phyloP scores from a whole-genome alignment of 768 basidiomycete species.

The Pilatotrama ljubarskyi region DNA sequence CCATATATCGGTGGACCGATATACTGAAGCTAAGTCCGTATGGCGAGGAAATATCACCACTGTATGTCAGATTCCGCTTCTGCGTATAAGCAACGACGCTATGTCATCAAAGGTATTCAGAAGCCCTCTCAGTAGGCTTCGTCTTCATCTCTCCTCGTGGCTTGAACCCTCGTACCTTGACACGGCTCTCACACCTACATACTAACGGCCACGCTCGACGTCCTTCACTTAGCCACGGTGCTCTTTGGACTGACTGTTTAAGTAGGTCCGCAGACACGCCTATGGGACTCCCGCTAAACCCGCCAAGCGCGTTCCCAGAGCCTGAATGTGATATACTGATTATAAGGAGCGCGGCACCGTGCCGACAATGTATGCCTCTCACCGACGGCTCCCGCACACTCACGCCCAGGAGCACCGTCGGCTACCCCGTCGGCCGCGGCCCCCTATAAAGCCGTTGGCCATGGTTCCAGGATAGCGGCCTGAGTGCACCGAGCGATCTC shows the following conservation, averaged over 20 bases:
- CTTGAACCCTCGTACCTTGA: too few species aligned
- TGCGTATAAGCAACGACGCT: not conserved
- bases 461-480: slow-evolving; percentile 13
- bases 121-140: not conserved
- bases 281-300: not conserved
- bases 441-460: not conserved
- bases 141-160: too few species aligned
- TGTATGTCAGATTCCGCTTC: not conserved
- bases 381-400: not conserved
- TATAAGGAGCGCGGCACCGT: not conserved
- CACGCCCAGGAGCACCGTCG: slow-evolving; percentile 8
- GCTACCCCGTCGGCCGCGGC: not conserved
- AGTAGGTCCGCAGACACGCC: not conserved
- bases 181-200: not conserved
- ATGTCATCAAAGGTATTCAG: not conserved
- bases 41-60: too few species aligned
- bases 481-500: not conserved
- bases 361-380: slow-evolving; percentile 9
- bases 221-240: not conserved
- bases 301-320: slow-evolving; percentile 4
- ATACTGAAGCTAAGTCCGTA: too few species aligned
- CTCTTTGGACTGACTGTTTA: not conserved
- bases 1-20: not conserved
- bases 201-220: not conserved
- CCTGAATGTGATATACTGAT: not conserved